Percentiles rank a stretch among this genome's conserved stretches.
Evolutionary conservation across 1,139 yeast genomes (phyloP).

Genomic region (Wickerhamiella pararugosa): DNA sequence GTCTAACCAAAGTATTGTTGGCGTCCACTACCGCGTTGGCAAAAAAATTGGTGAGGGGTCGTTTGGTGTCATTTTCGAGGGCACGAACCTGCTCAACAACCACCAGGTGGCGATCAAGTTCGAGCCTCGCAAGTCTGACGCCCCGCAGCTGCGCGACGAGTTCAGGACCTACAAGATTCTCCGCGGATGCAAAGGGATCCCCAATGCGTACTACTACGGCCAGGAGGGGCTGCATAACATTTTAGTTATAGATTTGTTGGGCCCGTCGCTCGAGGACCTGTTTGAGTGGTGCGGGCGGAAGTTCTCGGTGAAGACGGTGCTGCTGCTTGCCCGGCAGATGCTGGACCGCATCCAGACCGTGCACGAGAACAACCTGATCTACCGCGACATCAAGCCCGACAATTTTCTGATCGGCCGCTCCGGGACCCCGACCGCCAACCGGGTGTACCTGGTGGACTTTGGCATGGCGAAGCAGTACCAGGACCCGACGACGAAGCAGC

Average conservation of each 20-base stretch:
- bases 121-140: conserved; percentile 85
- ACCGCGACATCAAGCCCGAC: conserved; percentile 90
- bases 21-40: conserved; percentile 79
- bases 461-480: conserved; percentile 97
- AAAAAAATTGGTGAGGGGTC: conserved; percentile 96
- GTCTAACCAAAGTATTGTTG: conserved; percentile 29
- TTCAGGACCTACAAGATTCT: conserved; percentile 77
- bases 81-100: conserved; percentile 67
- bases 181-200: conserved; percentile 69
- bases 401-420: conserved; percentile 68
- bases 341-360: conserved; percentile 66
- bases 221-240: conserved; percentile 92
- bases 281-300: conserved; percentile 96
- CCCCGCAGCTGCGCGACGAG: conserved; percentile 90
- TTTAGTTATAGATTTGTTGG: conserved; percentile 76
- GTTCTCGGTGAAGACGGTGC: conserved; percentile 73
- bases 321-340: conserved; percentile 84
- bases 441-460: conserved; percentile 44
- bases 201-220: conserved; percentile 87
- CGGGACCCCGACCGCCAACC: conserved; percentile 33
- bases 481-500: conserved; percentile 84
- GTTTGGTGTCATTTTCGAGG: conserved; percentile 90
- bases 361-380: conserved; percentile 75
- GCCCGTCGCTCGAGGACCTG: conserved; percentile 87
- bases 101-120: conserved; percentile 56